Evolutionary conservation across 257 asterid species (phyloP), one percentile per base, ranked within the genome.

Genomic region (Ilex aquifolium): DNA sequence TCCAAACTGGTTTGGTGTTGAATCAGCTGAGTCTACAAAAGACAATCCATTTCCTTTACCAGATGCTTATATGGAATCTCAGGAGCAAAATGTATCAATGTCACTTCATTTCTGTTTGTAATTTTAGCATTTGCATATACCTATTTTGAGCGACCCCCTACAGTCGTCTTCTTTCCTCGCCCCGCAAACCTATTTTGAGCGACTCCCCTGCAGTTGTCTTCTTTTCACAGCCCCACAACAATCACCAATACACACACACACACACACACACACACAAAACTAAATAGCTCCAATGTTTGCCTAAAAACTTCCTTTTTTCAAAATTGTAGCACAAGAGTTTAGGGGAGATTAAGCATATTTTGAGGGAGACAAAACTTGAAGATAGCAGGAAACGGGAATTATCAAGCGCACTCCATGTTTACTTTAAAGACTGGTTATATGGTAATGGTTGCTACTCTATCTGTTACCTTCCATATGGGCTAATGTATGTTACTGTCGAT

Each of bases 361-460:
- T 91, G 76, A 87, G 79, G 84, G 98, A 86, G 63, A 76, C 88
- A 70, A 83, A 80, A 74, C 96, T 91, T 59, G 98, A 91, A 55
- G 98, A 87, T 57, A 86, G 72, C 79, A 77, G 90, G 79, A 91
- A 88, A 77, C 85, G 91, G 66, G 97, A 91, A 77, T 63, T 91
- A 62, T 80, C 96, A 27, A 83, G 71, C 73, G 92, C 95, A 56
- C 91, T 91, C 40, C 98, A 91, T 70, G 76, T 80, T 10, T 89
- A 87, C 74, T 91, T 88, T 71, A 91, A 88, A 73, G 98, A 91
- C 69, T 91, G 98, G 98, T 72, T 91, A 69, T 91, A 88, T 65
- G 97, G 98, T 91, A 91, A 53, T 53, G 27, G 11, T 53, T 16
- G 57, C 57, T 53, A 4, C 10, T 2, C 10, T 53, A 53, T 4